Evolutionary conservation across 2,329 filamentous ascomycete species (phyloP), one percentile per base, ranked within the genome.

Genomic region (Pseudogymnoascus sp.): DNA sequence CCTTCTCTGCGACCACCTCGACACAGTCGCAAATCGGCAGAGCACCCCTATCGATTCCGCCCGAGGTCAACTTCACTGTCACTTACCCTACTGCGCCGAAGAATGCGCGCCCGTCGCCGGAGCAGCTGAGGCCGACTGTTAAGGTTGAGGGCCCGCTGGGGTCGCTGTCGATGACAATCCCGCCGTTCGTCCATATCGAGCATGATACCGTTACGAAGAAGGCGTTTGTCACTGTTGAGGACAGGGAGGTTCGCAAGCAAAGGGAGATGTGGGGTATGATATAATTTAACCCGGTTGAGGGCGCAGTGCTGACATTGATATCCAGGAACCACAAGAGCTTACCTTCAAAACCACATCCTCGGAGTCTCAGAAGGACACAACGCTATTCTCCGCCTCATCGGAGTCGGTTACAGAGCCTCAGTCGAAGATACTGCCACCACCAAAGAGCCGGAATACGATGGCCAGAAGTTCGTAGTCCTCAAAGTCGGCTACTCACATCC

Each of bases 401-500:
- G 95, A 73, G 95, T 99, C 64, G 95, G 95, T 65, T 99, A 97
- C 82, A 85, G 93, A 76, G 95, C 95, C 14, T 89, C 86, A 3
- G 84, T 99, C 69, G 93, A 97, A 76, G 78, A 87, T 64, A 88
- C 83, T 40, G 89, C 89, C 23, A 85, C 80, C 36, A 91, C 89
- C 65, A 86, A 82, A 53, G 66, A 76, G 59, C 76, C 89, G 65
- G 81, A 87, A 73, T 97, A 88, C 73, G 85, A 86, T 0, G 92
- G 89, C 44, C 93, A 97, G 77, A 84, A 91, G 74, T 96, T 96
- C 71, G 88, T 99, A 44, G 91, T 89, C 67, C 80, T 99, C 68
- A 97, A 97, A 82, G 90, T 99, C 63, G 95, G 95, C 64, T 99
- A 92, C 78, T 96, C 93, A 66, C 95, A 99, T 81, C 90, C 93